A percentile compares a stretch with the other conserved stretches of the same genome.
phyloP scores from a whole-genome alignment of 179 eudicot genomes.

The Nepenthes alata region DNA sequence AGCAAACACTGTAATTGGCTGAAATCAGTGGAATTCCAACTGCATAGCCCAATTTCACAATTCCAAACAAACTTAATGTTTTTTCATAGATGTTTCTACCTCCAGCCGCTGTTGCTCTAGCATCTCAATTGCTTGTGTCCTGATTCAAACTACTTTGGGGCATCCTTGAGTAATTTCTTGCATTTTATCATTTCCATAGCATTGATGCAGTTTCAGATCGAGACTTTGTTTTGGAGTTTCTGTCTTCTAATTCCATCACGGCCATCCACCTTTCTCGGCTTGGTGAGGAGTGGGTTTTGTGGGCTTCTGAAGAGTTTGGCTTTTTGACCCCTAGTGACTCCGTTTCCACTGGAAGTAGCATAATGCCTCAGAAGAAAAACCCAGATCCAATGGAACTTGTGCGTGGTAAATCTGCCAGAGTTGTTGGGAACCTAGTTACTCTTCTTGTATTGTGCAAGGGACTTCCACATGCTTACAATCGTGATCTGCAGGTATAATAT shows the following conservation, averaged over 20 bases:
- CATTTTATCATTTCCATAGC: conserved; percentile 37
- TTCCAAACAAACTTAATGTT: background rate
- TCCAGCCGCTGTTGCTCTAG: no score
- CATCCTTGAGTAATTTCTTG: conserved; percentile 7
- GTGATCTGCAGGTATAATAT: conserved; percentile 78
- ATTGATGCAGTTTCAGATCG: conserved; percentile 98
- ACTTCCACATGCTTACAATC: conserved; percentile 94
- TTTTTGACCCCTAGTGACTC: conserved; percentile 83
- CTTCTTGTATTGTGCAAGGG: conserved; percentile 97
- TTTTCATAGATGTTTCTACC: background rate
- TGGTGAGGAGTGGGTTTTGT: conserved; percentile 99
- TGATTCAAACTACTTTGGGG: conserved; percentile 2
- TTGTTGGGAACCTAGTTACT: conserved; percentile 73
- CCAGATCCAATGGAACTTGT: conserved; percentile 99
- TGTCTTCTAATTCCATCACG: conserved; percentile 81
- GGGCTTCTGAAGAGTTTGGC: conserved; percentile 99
- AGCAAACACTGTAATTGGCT: no score
- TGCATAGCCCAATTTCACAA: no score
- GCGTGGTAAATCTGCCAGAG: conserved; percentile 94
- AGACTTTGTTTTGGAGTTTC: conserved; percentile 89
- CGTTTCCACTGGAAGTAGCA: conserved; percentile 98
- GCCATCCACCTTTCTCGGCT: conserved; percentile 94
- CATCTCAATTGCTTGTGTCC: no score
- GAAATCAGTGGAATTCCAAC: no score
- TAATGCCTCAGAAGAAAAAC: conserved; percentile 99